Percentiles rank a stretch among this genome's conserved stretches.
Conservation (phyloP, 768 basidiomycete genomes). For the Leccinum uliginosum region DNA sequence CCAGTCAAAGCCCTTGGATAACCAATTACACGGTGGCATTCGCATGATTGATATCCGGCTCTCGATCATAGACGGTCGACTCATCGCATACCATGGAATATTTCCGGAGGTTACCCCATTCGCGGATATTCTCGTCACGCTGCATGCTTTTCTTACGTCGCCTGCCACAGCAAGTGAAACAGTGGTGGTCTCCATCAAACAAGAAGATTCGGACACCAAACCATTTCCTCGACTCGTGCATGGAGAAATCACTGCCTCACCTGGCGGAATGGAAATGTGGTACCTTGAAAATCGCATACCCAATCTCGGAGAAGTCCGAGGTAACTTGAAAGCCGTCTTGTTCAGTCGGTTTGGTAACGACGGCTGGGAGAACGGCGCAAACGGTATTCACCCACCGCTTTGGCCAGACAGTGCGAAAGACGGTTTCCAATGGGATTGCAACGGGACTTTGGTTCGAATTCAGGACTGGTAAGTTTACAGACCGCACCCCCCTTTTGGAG, state of each 20-base stretch:
- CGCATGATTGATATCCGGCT: constrained; percentile 81
- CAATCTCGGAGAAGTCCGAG: constrained; percentile 75
- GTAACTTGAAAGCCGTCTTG: constrained; percentile 78
- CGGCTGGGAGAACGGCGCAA: constrained; percentile 68
- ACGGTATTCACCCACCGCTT: constrained; percentile 81
- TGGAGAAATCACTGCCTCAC: constrained; percentile 54
- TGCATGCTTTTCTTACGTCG: constrained; percentile 62
- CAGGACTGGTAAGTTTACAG: constrained; percentile 72
- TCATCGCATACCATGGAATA: constrained; percentile 78
- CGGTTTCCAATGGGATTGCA: constrained; percentile 78
- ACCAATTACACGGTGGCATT: constrained; percentile 74
- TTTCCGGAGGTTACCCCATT: constrained; percentile 71
- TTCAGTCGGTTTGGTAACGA: constrained; percentile 73
- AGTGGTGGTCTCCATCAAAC: constrained; percentile 83
- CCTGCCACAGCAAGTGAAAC: constrained; percentile 61
- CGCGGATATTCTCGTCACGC: constrained; percentile 52
- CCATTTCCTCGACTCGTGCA: constrained; percentile 64
- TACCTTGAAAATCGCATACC: constrained; percentile 81
- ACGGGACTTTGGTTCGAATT: constrained; percentile 61
- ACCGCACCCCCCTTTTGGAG: background rate
- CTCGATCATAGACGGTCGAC: constrained; percentile 53
- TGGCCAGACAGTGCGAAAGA: constrained; percentile 80
- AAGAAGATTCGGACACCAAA: constrained; percentile 61
- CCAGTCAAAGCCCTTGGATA: constrained; percentile 58
- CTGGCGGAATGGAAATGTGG: constrained; percentile 61